Evolutionary conservation across 2,329 filamentous ascomycete species (phyloP).

Genomic region (Alternaria gaisen): DNA sequence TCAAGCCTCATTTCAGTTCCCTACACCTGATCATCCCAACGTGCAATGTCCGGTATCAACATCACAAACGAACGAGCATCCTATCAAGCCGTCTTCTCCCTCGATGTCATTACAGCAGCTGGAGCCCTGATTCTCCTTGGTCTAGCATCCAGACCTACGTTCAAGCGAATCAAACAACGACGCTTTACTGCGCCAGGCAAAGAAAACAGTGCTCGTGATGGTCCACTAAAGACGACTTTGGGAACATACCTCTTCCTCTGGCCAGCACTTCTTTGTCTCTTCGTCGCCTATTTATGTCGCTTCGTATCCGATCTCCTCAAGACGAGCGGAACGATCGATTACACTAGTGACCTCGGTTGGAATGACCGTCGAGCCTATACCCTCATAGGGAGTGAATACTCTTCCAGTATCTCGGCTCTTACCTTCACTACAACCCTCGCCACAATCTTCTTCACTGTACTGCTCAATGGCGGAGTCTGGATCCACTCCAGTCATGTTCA

Average conservation of each 20-base stretch:
- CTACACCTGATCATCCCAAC: neutral
- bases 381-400: neutral
- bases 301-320: slow-evolving; percentile 12
- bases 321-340: slow-evolving; percentile 7
- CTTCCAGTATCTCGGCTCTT: neutral
- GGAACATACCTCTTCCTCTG: slow-evolving; percentile 17
- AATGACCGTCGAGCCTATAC: slow-evolving; percentile 1
- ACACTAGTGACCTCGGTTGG: slow-evolving; percentile 5
- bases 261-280: slow-evolving; percentile 9
- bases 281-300: slow-evolving; percentile 11
- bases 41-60: slow-evolving; percentile 9
- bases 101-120: slow-evolving; percentile 9
- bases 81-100: slow-evolving; percentile 13
- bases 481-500: slow-evolving; percentile 12
- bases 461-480: slow-evolving; percentile 12
- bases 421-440: slow-evolving; percentile 8
- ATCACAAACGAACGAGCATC: slow-evolving; percentile 7
- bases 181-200: neutral
- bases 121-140: slow-evolving; percentile 4
- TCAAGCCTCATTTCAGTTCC: too few relatives aligned
- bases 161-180: too few relatives aligned
- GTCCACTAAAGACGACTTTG: slow-evolving; percentile 5
- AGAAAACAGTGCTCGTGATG: slow-evolving; percentile 4
- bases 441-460: slow-evolving; percentile 10
- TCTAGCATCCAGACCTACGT: too few relatives aligned